Conservation (phyloP, 2,329 filamentous ascomycete genomes). For the Scolecobasidium constrictum region DNA sequence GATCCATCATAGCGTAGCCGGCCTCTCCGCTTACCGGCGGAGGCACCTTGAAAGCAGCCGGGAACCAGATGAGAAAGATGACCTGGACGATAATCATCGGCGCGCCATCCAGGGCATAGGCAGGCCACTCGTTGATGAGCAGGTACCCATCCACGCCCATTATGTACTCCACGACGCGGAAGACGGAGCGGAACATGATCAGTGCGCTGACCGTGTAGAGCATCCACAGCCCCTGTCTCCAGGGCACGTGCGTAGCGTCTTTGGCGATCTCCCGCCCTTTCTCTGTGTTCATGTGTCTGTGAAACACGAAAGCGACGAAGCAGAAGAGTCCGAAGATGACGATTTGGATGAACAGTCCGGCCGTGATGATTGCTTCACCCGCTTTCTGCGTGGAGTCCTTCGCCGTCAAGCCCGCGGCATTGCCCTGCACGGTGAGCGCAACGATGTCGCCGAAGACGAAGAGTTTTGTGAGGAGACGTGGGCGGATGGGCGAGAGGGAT, state of each 20-base stretch:
- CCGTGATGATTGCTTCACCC: constrained; percentile 35
- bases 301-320: constrained; percentile 19
- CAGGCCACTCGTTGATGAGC: constrained; percentile 31
- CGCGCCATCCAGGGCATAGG: constrained; percentile 38
- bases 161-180: constrained; percentile 38
- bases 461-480: constrained; percentile 33
- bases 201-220: constrained; percentile 34
- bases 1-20: no score
- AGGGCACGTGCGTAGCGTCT: constrained; percentile 20
- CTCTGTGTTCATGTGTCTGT: constrained; percentile 15
- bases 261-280: constrained; percentile 9
- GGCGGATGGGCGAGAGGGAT: constrained; percentile 30
- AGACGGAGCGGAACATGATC: constrained; percentile 39
- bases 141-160: constrained; percentile 34
- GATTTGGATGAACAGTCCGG: constrained; percentile 39
- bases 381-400: constrained; percentile 18
- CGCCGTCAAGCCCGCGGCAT: constrained; percentile 23
- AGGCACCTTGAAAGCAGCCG: neutral
- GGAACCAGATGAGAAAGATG: constrained; percentile 22
- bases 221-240: constrained; percentile 25
- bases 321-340: constrained; percentile 41
- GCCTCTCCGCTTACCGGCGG: no score
- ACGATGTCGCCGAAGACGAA: constrained; percentile 39
- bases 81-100: constrained; percentile 35
- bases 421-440: constrained; percentile 34